Evolutionary conservation across 768 basidiomycete genomes (phyloP).

Genomic region (Lactifluus pinguis): DNA sequence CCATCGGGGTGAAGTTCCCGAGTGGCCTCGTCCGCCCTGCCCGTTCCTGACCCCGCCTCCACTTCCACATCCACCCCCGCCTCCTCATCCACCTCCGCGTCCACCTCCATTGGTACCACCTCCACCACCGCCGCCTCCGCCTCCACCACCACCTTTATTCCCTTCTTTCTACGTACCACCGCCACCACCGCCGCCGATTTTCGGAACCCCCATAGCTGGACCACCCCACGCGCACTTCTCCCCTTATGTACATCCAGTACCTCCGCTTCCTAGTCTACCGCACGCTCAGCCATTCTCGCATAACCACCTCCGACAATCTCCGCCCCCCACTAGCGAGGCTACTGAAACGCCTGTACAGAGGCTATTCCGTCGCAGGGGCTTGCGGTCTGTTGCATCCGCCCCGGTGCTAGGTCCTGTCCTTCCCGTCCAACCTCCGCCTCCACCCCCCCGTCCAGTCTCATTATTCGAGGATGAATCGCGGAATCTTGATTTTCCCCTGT

Average conservation of each 20-base stretch:
- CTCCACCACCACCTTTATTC: constrained; percentile 17
- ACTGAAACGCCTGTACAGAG: constrained; percentile 6
- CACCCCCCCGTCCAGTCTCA: constrained; percentile 16
- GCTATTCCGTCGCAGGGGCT: constrained; percentile 10
- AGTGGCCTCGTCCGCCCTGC: constrained; percentile 12
- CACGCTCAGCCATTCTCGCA: background rate
- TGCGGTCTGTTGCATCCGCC: constrained; percentile 14
- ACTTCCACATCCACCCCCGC: background rate
- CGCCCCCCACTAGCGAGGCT: background rate
- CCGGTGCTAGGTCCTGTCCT: constrained; percentile 6
- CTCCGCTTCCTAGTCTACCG: constrained; percentile 17
- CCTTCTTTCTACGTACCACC: constrained; percentile 11
- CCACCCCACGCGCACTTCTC: constrained; percentile 1
- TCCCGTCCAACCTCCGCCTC: constrained; percentile 20
- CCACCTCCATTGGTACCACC: background rate
- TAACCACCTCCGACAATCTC: background rate
- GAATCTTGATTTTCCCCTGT: background rate
- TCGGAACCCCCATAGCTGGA: background rate
- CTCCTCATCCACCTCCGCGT: constrained; percentile 1
- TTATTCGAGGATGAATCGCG: background rate
- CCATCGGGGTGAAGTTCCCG: background rate
- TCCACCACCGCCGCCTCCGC: background rate
- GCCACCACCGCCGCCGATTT: constrained; percentile 1
- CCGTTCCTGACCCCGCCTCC: constrained; percentile 7
- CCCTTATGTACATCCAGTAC: constrained; percentile 11